Evolutionary conservation across 805 yeast genomes (phyloP).

Genomic region (Myxozyma neglecta): DNA sequence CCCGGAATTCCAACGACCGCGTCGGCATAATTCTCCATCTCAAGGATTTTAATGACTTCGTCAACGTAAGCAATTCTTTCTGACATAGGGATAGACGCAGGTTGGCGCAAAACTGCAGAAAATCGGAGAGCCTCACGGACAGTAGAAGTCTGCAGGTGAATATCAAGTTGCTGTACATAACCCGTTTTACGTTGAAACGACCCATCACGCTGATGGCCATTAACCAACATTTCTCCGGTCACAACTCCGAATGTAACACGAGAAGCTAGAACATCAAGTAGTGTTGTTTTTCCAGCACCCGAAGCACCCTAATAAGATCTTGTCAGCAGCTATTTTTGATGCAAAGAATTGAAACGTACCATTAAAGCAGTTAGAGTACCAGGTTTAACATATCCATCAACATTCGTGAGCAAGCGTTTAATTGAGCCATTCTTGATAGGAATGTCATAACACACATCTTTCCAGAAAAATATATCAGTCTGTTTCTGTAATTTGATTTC

Average conservation of each 20-base stretch:
- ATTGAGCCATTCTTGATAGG: constrained; percentile 55
- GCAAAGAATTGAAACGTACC: constrained; percentile 40
- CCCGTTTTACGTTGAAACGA: constrained; percentile 79
- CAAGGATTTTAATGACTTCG: constrained; percentile 61
- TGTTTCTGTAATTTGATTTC: constrained; percentile 25
- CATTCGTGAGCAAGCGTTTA: constrained; percentile 60
- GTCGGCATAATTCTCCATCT: constrained; percentile 70
- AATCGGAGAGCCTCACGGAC: constrained; percentile 74
- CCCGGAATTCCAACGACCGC: constrained; percentile 79
- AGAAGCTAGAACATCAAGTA: constrained; percentile 69
- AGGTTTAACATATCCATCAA: constrained; percentile 82
- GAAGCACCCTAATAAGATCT: constrained; percentile 55
- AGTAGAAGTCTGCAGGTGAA: constrained; percentile 66
- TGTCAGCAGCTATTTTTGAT: not conserved
- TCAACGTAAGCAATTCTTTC: constrained; percentile 71
- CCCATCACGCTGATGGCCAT: constrained; percentile 61
- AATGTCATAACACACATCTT: constrained; percentile 68
- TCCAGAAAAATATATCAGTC: constrained; percentile 70
- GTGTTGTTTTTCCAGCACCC: constrained; percentile 79
- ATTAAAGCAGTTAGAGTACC: constrained; percentile 76
- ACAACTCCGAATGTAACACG: constrained; percentile 72
- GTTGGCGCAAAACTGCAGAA: constrained; percentile 73
- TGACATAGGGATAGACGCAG: constrained; percentile 51
- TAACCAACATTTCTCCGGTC: constrained; percentile 70
- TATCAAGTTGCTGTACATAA: constrained; percentile 78